Evolutionary conservation across 768 basidiomycete genomes (phyloP).

Genomic region (Pleurotus pulmonarius): DNA sequence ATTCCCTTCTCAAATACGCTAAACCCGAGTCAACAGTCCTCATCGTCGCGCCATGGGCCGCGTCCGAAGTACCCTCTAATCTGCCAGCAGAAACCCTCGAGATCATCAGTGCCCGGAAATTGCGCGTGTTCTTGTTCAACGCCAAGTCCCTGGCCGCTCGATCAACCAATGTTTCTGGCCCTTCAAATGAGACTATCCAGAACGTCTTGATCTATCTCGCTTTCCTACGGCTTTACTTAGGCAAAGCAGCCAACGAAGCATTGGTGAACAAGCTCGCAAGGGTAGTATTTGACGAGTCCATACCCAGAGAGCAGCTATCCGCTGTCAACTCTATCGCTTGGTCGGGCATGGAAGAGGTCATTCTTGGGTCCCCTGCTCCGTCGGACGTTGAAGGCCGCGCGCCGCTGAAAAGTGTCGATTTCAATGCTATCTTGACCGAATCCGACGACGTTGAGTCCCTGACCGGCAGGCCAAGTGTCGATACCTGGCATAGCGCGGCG

Average conservation of each 20-base stretch:
- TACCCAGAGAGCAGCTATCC: conserved; percentile 46
- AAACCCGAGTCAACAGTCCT: conserved; percentile 69
- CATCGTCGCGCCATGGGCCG: conserved; percentile 70
- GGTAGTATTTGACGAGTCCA: conserved; percentile 36
- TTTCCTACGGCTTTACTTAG: conserved; percentile 83
- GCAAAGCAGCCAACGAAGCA: conserved; percentile 51
- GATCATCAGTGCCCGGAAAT: conserved; percentile 45
- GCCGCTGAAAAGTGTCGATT: conserved; percentile 55
- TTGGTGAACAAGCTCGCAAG: conserved; percentile 50
- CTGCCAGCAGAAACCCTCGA: conserved; percentile 48
- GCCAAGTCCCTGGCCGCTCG: conserved; percentile 47
- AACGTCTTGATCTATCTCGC: conserved; percentile 68
- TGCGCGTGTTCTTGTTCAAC: conserved; percentile 61
- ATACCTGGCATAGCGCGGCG: conserved; percentile 82
- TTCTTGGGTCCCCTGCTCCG: conserved; percentile 25
- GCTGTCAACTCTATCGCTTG: conserved; percentile 60
- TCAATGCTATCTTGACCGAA: conserved; percentile 73
- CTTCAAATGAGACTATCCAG: conserved; percentile 40
- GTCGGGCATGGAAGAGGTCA: conserved; percentile 60
- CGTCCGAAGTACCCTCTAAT: conserved; percentile 68
- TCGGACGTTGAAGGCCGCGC: conserved; percentile 16
- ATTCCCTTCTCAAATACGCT: conserved; percentile 66
- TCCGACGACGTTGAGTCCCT: conserved; percentile 52
- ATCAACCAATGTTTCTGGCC: conserved; percentile 29
- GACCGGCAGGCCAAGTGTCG: conserved; percentile 55